Percentiles rank a stretch among this genome's conserved stretches.
phyloP scores from a whole-genome alignment of 2,329 filamentous ascomycete genomes.

The Calonectria pseudoreteaudii region DNA sequence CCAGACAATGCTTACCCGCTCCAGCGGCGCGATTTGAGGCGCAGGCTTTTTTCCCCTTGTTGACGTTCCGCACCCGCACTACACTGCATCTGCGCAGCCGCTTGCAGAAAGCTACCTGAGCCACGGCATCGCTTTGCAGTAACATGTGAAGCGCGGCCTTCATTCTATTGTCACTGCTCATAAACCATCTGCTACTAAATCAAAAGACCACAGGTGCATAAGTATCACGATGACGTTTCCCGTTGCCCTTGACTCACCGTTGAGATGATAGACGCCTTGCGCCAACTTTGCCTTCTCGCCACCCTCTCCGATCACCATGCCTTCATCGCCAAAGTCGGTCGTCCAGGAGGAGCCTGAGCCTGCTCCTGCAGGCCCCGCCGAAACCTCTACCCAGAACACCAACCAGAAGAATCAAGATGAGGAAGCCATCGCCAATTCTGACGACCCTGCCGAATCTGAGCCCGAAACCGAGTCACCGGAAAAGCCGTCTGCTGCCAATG shows the following conservation, averaged over 20 bases:
- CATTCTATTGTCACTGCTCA: constrained; percentile 18
- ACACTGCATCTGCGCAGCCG: constrained; percentile 12
- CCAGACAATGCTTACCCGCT: background rate
- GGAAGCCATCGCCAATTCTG: constrained; percentile 18
- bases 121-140: constrained; percentile 28
- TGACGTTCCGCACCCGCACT: constrained; percentile 10
- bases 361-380: constrained; percentile 11
- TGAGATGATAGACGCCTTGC: constrained; percentile 49
- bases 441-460: constrained; percentile 37
- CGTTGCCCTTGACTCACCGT: constrained; percentile 52
- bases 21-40: constrained; percentile 26
- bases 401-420: constrained; percentile 20
- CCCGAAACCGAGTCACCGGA: constrained; percentile 22
- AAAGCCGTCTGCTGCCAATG: constrained; percentile 26
- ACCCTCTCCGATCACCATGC: constrained; percentile 28
- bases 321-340: constrained; percentile 35
- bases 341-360: constrained; percentile 31
- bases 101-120: constrained; percentile 15
- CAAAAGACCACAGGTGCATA: constrained; percentile 52
- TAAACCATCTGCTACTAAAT: constrained; percentile 41
- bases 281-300: constrained; percentile 31
- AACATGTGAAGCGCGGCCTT: constrained; percentile 36
- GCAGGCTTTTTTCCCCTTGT: constrained; percentile 21
- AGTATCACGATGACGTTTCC: constrained; percentile 50
- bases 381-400: constrained; percentile 26